These are phyloP conservation scores for Thelonectria blattea DNA, from an alignment of 2,329 filamentous ascomycete genomes.

Conservation along the genomic window DNA sequence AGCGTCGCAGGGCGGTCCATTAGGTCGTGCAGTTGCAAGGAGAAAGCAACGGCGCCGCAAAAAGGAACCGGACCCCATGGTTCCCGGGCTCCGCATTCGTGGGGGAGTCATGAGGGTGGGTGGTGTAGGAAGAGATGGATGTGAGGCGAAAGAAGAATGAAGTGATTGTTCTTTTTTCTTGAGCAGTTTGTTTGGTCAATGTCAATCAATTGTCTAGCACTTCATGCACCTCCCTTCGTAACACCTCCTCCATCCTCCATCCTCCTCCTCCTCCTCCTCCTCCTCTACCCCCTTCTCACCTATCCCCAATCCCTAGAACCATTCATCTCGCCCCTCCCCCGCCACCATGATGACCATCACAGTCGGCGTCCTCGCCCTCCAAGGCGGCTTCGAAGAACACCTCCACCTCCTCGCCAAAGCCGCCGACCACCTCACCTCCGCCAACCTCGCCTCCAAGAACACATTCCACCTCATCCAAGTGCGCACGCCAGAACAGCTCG, in stretches of 20 bases:
- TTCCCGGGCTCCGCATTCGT: slow-evolving; percentile 23
- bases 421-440: slow-evolving; percentile 53
- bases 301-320: background rate
- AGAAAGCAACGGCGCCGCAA: background rate
- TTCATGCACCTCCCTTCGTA: too few relatives aligned
- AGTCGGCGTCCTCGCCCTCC: slow-evolving; percentile 74
- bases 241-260: background rate
- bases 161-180: background rate
- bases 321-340: slow-evolving; percentile 8
- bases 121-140: background rate
- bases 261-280: background rate
- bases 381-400: slow-evolving; percentile 94
- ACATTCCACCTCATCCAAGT: slow-evolving; percentile 76
- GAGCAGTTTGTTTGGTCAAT: too few relatives aligned
- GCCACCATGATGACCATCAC: slow-evolving; percentile 47
- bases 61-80: slow-evolving; percentile 1
- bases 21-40: too few relatives aligned
- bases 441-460: slow-evolving; percentile 29
- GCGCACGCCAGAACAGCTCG: slow-evolving; percentile 74
- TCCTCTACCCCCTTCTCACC: background rate
- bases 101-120: slow-evolving; percentile 2
- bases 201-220: too few relatives aligned
- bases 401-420: slow-evolving; percentile 76
- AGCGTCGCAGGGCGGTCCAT: slow-evolving; percentile 8
- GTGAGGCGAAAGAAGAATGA: background rate